Evolutionary conservation across 192 early-diverging fungal genomes (phyloP), one percentile per base, ranked within the genome.

Genomic region (Umbelopsis ramanniana): DNA sequence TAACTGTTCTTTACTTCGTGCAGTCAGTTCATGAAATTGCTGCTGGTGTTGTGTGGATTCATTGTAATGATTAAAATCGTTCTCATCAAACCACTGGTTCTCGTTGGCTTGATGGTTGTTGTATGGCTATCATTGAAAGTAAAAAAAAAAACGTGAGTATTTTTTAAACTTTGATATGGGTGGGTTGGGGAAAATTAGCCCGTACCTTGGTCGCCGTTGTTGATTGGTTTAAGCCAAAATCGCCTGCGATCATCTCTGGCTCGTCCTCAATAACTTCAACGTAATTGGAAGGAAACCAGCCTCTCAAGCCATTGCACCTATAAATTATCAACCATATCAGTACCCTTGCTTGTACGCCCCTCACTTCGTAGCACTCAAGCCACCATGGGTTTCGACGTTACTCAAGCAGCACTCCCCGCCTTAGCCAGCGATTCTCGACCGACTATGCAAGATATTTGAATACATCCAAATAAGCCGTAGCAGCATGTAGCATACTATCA

Each of bases 281-380:
- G 82, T 94, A 94, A 83, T 96, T 94, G 38, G 89, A 91, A 9
- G 94, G 94, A 81, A 96, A 96, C 93, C 94, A 93, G 29, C 97
- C 97, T 71, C 94, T 85, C 78, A 88, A 82, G 53, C 85, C 90
- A 67, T 85, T 85, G 75, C 90, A 92, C 73, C 77, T 79, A 55
- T 11, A 33, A 35, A 45, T 9, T 0, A 63, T 37, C 17, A 63
- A 37, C 3, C 11, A 35, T 33, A 17, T 63, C 33, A 63, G 33
- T 19, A 19, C 0, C 10, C 26, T 4, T 22, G 22, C 53, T 63
- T 63, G 57, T 63, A 63, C 57, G 10, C 57, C 57, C 57, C 17
- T 10, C 7, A 37, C 15, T 19, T 63, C 57, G 57, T 63, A 63
- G 17, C 57, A 63, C 57, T 63, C 57, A 29, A 63, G 57, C 57